A percentile compares a stretch with the other conserved stretches of the same genome.
Conservation (phyloP, 2,329 filamentous ascomycete species). For the Fusarium robinianum region DNA sequence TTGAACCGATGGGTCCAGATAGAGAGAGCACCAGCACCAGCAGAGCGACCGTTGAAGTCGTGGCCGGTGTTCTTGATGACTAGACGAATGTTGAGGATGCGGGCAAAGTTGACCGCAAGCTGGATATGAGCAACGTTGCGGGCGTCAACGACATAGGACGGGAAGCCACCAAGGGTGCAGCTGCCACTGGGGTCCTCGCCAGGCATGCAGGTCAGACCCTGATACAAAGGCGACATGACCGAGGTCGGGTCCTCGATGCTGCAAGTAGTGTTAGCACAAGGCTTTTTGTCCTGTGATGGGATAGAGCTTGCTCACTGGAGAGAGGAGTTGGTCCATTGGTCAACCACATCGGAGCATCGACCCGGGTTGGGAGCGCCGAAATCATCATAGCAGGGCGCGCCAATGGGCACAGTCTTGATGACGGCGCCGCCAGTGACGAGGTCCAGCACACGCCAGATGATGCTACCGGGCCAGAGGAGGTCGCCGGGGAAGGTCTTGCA, state of each 20-base stretch:
- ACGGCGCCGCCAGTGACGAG: slow-evolving; percentile 40
- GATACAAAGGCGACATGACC: slow-evolving; percentile 47
- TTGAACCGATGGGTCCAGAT: slow-evolving; percentile 63
- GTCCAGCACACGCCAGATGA: slow-evolving; percentile 43
- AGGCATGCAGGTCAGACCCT: slow-evolving; percentile 46
- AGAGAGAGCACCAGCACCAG: slow-evolving; percentile 60
- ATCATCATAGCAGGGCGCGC: slow-evolving; percentile 39
- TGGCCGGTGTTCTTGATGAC: slow-evolving; percentile 56
- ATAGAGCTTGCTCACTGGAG: slow-evolving; percentile 23
- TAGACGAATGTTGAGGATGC: slow-evolving; percentile 49
- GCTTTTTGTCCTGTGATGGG: not conserved
- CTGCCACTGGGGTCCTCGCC: slow-evolving; percentile 17
- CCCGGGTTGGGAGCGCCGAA: slow-evolving; percentile 33
- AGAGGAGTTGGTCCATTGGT: slow-evolving; percentile 37
- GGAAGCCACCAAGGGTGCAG: slow-evolving; percentile 49
- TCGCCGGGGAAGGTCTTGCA: slow-evolving; percentile 46
- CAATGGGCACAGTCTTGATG: slow-evolving; percentile 41
- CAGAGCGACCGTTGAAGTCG: slow-evolving; percentile 56
- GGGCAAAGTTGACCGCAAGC: slow-evolving; percentile 52
- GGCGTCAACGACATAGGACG: slow-evolving; percentile 48
- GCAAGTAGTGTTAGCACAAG: not conserved
- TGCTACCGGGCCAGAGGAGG: slow-evolving; percentile 33
- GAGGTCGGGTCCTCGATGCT: slow-evolving; percentile 47
- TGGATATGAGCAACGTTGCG: slow-evolving; percentile 51
- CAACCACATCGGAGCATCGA: slow-evolving; percentile 34